phyloP scores from a whole-genome alignment of 345 rosid genomes.

The Pistacia vera region DNA sequence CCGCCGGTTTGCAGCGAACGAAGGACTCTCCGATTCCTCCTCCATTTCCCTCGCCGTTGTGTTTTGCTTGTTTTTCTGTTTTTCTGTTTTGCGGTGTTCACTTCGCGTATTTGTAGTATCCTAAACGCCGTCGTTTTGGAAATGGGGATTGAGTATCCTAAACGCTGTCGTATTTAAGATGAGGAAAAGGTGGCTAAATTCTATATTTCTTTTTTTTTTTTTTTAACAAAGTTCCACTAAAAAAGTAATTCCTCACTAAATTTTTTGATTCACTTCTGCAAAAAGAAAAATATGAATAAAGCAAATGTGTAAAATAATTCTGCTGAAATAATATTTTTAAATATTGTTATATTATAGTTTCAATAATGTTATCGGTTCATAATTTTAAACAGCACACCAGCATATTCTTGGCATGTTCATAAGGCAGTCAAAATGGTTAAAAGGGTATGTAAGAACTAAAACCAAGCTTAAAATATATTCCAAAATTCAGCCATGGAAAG shows the following conservation, averaged over 20 bases:
- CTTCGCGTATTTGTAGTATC: not conserved
- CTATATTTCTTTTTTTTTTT: no score
- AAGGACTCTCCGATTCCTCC: conserved; percentile 25
- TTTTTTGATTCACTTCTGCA: no score
- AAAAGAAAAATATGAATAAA: no score
- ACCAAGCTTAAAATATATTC: not conserved
- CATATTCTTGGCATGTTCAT: conserved; percentile 31
- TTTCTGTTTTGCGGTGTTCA: not conserved
- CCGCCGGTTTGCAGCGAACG: conserved; percentile 50
- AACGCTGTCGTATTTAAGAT: not conserved
- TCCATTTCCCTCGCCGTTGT: conserved; percentile 12
- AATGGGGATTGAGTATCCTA: not conserved
- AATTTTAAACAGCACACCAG: not conserved
- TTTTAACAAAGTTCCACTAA: no score
- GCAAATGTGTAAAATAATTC: no score
- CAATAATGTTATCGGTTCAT: no score
- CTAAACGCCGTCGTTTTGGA: not conserved
- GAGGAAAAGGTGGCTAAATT: no score
- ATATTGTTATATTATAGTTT: no score
- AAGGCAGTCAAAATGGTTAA: not conserved
- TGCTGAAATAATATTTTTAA: no score
- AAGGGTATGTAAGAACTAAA: conserved; percentile 15
- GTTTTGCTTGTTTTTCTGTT: not conserved
- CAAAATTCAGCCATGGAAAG: conserved; percentile 57
- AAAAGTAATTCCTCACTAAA: no score